Percentiles rank a stretch among this genome's conserved stretches.
phyloP scores from a whole-genome alignment of 352 stramenopile species.

The Elongisporangium prolatum region DNA sequence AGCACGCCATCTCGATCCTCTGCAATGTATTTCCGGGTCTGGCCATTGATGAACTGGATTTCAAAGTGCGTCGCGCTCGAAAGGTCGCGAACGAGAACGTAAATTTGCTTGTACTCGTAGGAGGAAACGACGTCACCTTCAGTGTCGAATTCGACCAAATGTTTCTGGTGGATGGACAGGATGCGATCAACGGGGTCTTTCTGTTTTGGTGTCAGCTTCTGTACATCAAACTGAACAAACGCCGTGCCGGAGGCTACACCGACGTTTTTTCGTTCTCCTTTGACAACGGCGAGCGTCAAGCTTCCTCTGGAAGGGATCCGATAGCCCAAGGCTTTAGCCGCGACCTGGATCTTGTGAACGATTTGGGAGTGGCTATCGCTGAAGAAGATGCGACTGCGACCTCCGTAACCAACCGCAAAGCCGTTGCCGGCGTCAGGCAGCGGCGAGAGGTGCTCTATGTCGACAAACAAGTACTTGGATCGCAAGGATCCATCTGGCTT shows the following conservation, averaged over 20 bases:
- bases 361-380: conserved; percentile 50
- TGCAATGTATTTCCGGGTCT: conserved; percentile 51
- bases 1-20: conserved; percentile 71
- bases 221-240: conserved; percentile 70
- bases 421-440: conserved; percentile 50
- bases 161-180: conserved; percentile 67
- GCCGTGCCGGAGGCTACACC: conserved; percentile 39
- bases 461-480: conserved; percentile 77
- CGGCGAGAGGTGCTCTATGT: conserved; percentile 70
- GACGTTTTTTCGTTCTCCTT: conserved; percentile 39
- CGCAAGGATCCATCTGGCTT: conserved; percentile 34
- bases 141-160: conserved; percentile 59
- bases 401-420: conserved; percentile 63
- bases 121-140: conserved; percentile 49
- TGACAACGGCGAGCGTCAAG: conserved; percentile 34
- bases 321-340: conserved; percentile 53
- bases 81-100: conserved; percentile 55
- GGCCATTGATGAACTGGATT: conserved; percentile 66
- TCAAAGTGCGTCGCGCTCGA: conserved; percentile 52
- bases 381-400: conserved; percentile 69
- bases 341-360: conserved; percentile 45
- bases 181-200: conserved; percentile 35
- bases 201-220: conserved; percentile 69
- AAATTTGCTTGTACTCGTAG: conserved; percentile 62
- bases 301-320: conserved; percentile 33